A percentile compares a stretch with the other conserved stretches of the same genome.
phyloP scores from a whole-genome alignment of 257 asterid genomes.

The Solanum ossicruentum region DNA sequence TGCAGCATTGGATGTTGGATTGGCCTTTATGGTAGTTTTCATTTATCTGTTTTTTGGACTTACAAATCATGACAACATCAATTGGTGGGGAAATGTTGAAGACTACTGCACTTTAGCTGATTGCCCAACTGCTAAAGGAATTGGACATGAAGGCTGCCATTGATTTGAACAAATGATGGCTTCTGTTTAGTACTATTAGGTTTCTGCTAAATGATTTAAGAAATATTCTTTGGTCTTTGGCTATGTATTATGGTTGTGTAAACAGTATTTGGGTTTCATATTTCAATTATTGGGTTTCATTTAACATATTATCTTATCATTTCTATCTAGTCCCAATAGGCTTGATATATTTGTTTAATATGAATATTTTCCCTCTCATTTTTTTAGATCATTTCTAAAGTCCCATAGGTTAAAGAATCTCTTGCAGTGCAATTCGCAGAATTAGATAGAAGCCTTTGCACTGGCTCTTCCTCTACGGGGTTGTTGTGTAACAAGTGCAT shows the following conservation, averaged over 20 bases:
- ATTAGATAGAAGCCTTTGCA: too few relatives aligned
- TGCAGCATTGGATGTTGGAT: constrained; percentile 70
- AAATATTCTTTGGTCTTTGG: neutral
- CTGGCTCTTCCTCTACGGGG: too few relatives aligned
- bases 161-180: neutral
- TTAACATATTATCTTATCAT: neutral
- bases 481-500: too few relatives aligned
- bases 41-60: constrained; percentile 19
- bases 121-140: constrained; percentile 57
- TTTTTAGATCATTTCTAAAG: too few relatives aligned
- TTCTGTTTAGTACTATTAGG: neutral
- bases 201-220: neutral
- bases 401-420: too few relatives aligned
- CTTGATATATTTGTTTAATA: too few relatives aligned
- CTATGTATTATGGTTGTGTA: neutral
- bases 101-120: constrained; percentile 42
- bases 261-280: neutral
- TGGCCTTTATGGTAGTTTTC: constrained; percentile 63
- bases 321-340: too few relatives aligned
- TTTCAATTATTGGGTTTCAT: neutral
- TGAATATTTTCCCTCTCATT: too few relatives aligned
- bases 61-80: neutral
- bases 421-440: too few relatives aligned
- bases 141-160: constrained; percentile 42
- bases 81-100: constrained; percentile 50